A percentile compares a stretch with the other conserved stretches of the same genome.
Conservation (phyloP, 129 eudicot species). For the Escallonia herrerae region DNA sequence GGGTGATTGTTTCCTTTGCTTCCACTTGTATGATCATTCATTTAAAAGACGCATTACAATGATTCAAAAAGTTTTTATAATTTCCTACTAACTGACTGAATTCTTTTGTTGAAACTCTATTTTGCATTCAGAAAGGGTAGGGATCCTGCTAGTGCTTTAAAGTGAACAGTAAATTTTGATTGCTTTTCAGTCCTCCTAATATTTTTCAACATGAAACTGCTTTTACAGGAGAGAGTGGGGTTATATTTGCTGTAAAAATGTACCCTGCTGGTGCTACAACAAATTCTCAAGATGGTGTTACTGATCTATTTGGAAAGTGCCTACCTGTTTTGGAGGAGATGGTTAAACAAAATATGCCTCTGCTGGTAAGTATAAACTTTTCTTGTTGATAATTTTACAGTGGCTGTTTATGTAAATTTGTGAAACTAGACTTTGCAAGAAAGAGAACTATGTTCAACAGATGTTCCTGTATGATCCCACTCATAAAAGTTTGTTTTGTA, state of each 20-base stretch:
- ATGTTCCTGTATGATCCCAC: neutral
- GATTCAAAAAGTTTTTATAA: too few relatives aligned
- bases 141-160: too few relatives aligned
- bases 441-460: neutral
- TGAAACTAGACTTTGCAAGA: neutral
- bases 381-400: neutral
- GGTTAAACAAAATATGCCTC: constrained; percentile 86
- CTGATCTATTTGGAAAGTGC: constrained; percentile 94
- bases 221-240: constrained; percentile 79
- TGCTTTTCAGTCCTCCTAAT: neutral
- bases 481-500: neutral
- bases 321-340: constrained; percentile 83
- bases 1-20: too few relatives aligned
- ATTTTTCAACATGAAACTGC: constrained; percentile 2
- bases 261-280: constrained; percentile 99
- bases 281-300: constrained; percentile 98
- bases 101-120: too few relatives aligned
- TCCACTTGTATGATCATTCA: too few relatives aligned
- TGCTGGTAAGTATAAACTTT: constrained; percentile 42
- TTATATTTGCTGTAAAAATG: constrained; percentile 79
- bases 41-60: too few relatives aligned
- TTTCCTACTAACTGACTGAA: too few relatives aligned
- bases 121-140: too few relatives aligned
- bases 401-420: neutral
- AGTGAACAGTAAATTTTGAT: neutral